These are phyloP conservation scores for Francoa sonchifolia DNA, from an alignment of 441 rosid species.

Conservation along the genomic window DNA sequence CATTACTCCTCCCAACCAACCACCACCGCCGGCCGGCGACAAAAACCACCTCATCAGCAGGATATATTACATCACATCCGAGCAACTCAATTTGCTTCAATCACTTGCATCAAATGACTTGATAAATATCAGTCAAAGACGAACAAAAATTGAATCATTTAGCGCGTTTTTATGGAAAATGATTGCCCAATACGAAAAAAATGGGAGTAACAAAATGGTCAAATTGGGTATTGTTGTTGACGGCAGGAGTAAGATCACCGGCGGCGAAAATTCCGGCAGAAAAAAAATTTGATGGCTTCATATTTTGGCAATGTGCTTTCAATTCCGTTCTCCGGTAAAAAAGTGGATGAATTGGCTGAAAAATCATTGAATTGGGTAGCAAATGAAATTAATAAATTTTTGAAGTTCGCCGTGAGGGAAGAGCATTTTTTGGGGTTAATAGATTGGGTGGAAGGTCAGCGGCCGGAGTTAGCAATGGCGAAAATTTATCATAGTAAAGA, in stretches of 20 bases:
- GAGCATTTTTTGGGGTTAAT: slow-evolving; percentile 72
- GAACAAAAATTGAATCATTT: slow-evolving; percentile 53
- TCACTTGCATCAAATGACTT: slow-evolving; percentile 15
- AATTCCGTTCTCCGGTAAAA: slow-evolving; percentile 39
- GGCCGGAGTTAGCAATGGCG: slow-evolving; percentile 40
- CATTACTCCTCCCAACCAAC: slow-evolving; percentile 27
- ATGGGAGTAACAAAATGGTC: slow-evolving; percentile 1
- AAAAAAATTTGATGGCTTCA: slow-evolving; percentile 12
- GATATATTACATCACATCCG: slow-evolving; percentile 35
- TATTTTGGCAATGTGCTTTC: slow-evolving; percentile 79
- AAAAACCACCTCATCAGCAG: slow-evolving; percentile 38
- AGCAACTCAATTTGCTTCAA: slow-evolving; percentile 38
- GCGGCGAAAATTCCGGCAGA: slow-evolving; percentile 2
- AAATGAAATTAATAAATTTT: slow-evolving; percentile 40
- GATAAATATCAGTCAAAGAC: no score
- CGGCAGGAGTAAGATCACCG: slow-evolving; percentile 44
- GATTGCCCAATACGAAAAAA: slow-evolving; percentile 25
- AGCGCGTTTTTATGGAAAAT: slow-evolving; percentile 69
- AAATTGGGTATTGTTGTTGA: slow-evolving; percentile 72
- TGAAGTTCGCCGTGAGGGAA: slow-evolving; percentile 29
- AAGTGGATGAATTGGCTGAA: slow-evolving; percentile 25
- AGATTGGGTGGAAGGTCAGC: slow-evolving; percentile 78
- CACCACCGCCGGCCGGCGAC: background rate
- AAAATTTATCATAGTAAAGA: slow-evolving; percentile 35
- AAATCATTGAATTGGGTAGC: slow-evolving; percentile 53